Conservation (phyloP, 1,284 basidiomycete genomes). For the Amylostereum areolatum region DNA sequence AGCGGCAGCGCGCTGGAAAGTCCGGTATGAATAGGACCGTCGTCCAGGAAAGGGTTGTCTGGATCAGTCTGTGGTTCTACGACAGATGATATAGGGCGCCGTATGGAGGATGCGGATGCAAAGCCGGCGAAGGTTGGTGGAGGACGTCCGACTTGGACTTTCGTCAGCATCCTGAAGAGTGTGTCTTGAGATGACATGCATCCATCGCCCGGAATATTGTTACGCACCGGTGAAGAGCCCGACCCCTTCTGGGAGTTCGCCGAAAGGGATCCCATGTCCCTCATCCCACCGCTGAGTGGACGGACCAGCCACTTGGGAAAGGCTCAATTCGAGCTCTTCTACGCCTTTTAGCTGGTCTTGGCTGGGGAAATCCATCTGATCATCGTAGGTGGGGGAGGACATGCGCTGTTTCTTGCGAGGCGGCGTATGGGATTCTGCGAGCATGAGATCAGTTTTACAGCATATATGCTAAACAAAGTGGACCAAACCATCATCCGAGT, state of each 20-base stretch:
- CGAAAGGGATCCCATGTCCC: too few species aligned
- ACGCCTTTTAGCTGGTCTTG: conserved; percentile 52
- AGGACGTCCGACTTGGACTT: not conserved
- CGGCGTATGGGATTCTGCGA: conserved; percentile 5
- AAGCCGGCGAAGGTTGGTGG: conserved; percentile 6
- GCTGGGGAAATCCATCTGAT: conserved; percentile 45
- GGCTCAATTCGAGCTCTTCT: conserved; percentile 43
- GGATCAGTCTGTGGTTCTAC: too few species aligned
- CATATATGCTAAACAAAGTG: too few species aligned
- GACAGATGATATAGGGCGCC: not conserved
- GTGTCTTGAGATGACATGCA: not conserved
- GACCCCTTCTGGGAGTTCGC: too few species aligned
- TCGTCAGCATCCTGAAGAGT: not conserved
- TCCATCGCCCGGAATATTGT: too few species aligned
- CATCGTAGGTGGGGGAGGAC: conserved; percentile 66
- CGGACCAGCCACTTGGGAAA: conserved; percentile 30
- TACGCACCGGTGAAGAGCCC: too few species aligned
- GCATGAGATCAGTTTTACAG: conserved; percentile 12
- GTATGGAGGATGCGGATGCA: not conserved
- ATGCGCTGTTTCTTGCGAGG: conserved; percentile 45
- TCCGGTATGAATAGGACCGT: too few species aligned
- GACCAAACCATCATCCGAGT: not conserved
- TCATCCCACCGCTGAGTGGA: too few species aligned
- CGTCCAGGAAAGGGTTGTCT: too few species aligned
- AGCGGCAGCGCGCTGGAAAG: too few species aligned